These are phyloP conservation scores for Candida insectorum DNA, from an alignment of 805 yeast species.

Conservation along the genomic window DNA sequence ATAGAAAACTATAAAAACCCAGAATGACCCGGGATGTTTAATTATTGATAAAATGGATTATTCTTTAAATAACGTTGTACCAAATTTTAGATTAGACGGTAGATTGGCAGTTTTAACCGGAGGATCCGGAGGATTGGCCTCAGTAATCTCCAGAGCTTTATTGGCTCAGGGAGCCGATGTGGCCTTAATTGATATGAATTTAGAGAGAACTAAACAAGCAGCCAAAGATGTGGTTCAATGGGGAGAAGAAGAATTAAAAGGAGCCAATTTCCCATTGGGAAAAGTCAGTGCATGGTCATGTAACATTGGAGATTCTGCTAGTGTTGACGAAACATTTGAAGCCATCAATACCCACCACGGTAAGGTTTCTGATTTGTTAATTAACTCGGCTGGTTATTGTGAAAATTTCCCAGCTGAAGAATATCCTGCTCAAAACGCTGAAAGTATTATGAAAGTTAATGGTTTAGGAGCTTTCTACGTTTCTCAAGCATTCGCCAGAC, in stretches of 20 bases:
- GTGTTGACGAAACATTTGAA: slow-evolving; percentile 54
- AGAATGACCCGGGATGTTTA: not conserved
- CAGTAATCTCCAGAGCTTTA: slow-evolving; percentile 61
- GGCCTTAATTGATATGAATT: slow-evolving; percentile 68
- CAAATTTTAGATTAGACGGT: slow-evolving; percentile 65
- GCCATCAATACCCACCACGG: slow-evolving; percentile 57
- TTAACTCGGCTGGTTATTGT: slow-evolving; percentile 83
- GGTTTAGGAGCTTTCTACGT: slow-evolving; percentile 72
- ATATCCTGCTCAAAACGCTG: slow-evolving; percentile 70
- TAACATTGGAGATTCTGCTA: slow-evolving; percentile 62
- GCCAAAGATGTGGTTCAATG: slow-evolving; percentile 46
- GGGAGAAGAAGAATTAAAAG: slow-evolving; percentile 44
- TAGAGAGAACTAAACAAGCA: slow-evolving; percentile 55
- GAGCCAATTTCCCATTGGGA: slow-evolving; percentile 31
- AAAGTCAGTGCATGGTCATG: slow-evolving; percentile 64
- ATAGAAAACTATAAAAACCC: slow-evolving; percentile 5
- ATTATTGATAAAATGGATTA: slow-evolving; percentile 21
- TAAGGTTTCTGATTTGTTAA: slow-evolving; percentile 58
- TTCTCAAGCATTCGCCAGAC: slow-evolving; percentile 69
- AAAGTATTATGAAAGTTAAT: slow-evolving; percentile 65
- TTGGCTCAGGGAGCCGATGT: slow-evolving; percentile 75
- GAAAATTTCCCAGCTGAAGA: slow-evolving; percentile 77
- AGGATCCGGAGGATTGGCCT: slow-evolving; percentile 76
- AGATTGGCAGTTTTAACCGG: slow-evolving; percentile 74
- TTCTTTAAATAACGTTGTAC: slow-evolving; percentile 48